phyloP scores from a whole-genome alignment of 306 rosid genomes.

The Cyamopsis tetragonoloba region DNA sequence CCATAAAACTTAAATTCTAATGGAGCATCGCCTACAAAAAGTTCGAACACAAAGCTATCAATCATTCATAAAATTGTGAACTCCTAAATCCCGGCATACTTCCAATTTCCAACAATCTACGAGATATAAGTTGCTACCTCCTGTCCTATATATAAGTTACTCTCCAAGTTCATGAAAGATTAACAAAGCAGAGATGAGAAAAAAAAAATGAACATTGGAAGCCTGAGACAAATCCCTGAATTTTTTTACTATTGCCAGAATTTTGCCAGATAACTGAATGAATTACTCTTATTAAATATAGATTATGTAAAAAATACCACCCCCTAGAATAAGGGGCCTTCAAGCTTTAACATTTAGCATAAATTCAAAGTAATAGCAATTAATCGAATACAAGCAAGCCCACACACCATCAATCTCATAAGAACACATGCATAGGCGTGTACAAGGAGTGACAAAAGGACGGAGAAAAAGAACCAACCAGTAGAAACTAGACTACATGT shows the following conservation, averaged over 20 bases:
- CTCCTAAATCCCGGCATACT: neutral
- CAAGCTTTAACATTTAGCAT: neutral
- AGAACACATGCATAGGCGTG: neutral
- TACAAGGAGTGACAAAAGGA: neutral
- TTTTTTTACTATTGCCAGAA: neutral
- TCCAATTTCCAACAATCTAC: conserved; percentile 3
- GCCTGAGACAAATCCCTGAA: neutral
- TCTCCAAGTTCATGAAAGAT: neutral
- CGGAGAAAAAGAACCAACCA: neutral
- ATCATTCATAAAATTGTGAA: neutral
- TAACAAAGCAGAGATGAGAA: neutral
- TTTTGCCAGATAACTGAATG: neutral
- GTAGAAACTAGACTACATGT: neutral
- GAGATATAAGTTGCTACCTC: neutral
- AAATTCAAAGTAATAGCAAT: neutral
- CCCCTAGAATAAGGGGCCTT: neutral
- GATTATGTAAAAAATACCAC: neutral
- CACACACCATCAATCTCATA: neutral
- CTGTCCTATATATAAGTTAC: too few species aligned
- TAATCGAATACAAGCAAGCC: neutral
- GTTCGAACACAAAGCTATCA: neutral
- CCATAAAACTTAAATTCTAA: neutral
- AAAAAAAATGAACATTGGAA: neutral
- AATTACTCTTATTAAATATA: neutral
- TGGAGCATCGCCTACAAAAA: neutral